Percentiles rank a stretch among this genome's conserved stretches.
These are phyloP conservation scores for Choricystis sp. DNA, from an alignment of 139 green algal species.

Conservation along the genomic window DNA sequence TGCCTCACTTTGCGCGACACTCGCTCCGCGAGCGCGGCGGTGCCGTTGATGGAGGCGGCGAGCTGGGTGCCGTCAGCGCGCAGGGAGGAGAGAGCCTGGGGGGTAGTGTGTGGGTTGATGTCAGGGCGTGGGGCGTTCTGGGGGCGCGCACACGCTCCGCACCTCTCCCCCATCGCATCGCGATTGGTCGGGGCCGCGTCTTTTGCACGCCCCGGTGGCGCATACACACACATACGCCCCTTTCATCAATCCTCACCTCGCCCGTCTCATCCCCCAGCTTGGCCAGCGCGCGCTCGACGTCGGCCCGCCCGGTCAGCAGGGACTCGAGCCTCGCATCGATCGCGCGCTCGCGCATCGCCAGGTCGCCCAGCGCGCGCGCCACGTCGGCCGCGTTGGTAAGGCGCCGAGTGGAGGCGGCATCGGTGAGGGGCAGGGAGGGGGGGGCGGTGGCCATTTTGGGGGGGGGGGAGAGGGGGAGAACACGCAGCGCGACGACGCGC, in stretches of 20 bases:
- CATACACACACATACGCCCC: no score
- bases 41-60: constrained; percentile 35
- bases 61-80: constrained; percentile 60
- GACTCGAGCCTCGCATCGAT: constrained; percentile 66
- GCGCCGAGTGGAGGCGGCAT: constrained; percentile 8
- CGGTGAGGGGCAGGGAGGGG: constrained; percentile 3
- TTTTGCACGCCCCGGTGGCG: no score
- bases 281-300: constrained; percentile 42
- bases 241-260: constrained; percentile 32
- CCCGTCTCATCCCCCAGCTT: constrained; percentile 30
- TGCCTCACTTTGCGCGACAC: constrained; percentile 69
- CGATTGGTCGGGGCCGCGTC: no score
- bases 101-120: not conserved
- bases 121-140: not conserved
- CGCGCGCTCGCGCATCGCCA: constrained; percentile 43
- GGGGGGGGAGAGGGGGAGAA: no score
- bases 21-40: constrained; percentile 53
- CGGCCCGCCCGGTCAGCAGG: constrained; percentile 24
- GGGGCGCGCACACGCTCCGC: not conserved
- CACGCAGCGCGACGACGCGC: no score
- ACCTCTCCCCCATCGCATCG: no score
- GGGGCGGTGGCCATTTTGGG: not conserved
- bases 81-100: constrained; percentile 56
- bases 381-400: constrained; percentile 52
- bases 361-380: constrained; percentile 59